phyloP scores from a whole-genome alignment of 352 stramenopile species.

The Phytophthora cajani region DNA sequence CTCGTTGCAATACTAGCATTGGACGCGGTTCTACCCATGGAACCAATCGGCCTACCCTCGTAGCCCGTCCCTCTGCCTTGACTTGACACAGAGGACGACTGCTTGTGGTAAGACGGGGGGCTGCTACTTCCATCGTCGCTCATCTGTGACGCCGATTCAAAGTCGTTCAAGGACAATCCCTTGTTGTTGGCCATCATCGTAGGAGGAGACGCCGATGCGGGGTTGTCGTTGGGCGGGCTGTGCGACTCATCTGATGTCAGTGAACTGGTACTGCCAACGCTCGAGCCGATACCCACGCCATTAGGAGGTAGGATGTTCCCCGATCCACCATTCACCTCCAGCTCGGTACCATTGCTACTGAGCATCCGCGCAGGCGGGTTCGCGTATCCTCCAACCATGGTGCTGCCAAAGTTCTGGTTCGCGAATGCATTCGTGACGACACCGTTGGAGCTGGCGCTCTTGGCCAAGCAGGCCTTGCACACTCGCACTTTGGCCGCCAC shows the following conservation, averaged over 20 bases:
- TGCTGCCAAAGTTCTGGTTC: slow-evolving; percentile 30
- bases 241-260: slow-evolving; percentile 59
- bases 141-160: slow-evolving; percentile 46
- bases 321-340: slow-evolving; percentile 29
- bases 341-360: slow-evolving; percentile 41
- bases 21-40: slow-evolving; percentile 42
- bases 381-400: slow-evolving; percentile 27
- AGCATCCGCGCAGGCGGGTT: slow-evolving; percentile 23
- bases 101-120: slow-evolving; percentile 33
- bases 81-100: slow-evolving; percentile 29
- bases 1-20: slow-evolving; percentile 41
- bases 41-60: slow-evolving; percentile 35
- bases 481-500: slow-evolving; percentile 68
- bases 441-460: slow-evolving; percentile 46
- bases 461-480: slow-evolving; percentile 81
- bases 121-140: slow-evolving; percentile 38
- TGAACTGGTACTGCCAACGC: slow-evolving; percentile 56
- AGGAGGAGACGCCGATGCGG: slow-evolving; percentile 30
- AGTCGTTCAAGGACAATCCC: slow-evolving; percentile 57
- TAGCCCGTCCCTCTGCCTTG: slow-evolving; percentile 39
- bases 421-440: slow-evolving; percentile 1
- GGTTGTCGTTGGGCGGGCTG: slow-evolving; percentile 46
- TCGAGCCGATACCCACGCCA: slow-evolving; percentile 27
- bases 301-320: slow-evolving; percentile 16
- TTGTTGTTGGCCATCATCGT: slow-evolving; percentile 35